A percentile compares a stretch with the other conserved stretches of the same genome.
These are phyloP conservation scores for Centrapalus pauciflorus DNA, from an alignment of 129 eudicot genomes.

Conservation along the genomic window DNA sequence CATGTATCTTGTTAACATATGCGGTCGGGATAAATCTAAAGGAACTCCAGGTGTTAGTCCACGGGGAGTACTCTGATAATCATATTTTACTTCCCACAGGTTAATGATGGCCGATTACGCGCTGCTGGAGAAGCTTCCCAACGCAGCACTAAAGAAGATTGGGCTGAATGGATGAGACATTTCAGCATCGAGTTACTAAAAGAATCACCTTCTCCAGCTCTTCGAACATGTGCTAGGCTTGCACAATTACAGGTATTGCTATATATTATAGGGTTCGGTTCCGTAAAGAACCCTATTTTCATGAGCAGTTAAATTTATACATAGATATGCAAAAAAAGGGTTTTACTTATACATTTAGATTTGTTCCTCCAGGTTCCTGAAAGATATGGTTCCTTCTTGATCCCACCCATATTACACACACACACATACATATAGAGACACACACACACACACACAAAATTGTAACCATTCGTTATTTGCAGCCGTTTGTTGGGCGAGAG, in stretches of 20 bases:
- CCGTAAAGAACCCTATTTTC: background rate
- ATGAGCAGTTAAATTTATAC: no score
- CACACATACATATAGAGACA: no score
- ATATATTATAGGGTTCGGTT: background rate
- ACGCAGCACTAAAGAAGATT: conserved; percentile 96
- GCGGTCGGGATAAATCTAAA: background rate
- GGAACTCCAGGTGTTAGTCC: background rate
- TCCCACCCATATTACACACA: no score
- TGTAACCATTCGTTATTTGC: conserved; percentile 38
- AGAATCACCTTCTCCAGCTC: conserved; percentile 95
- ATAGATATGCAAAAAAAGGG: no score
- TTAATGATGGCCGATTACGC: conserved; percentile 74
- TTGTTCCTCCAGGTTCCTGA: no score
- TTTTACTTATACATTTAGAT: no score
- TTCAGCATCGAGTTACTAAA: conserved; percentile 90
- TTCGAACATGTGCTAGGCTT: conserved; percentile 93
- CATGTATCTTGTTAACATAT: background rate
- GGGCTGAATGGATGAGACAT: conserved; percentile 99
- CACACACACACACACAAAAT: no score
- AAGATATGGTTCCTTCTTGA: no score
- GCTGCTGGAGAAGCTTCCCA: conserved; percentile 99
- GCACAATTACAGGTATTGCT: conserved; percentile 84
- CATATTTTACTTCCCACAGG: conserved; percentile 38
- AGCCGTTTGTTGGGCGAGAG: conserved; percentile 99
- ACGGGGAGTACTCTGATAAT: background rate